Evolutionary conservation across 1,284 basidiomycete genomes (phyloP), one percentile per base, ranked within the genome.

Genomic region (Cystobasidiaceae sp.): DNA sequence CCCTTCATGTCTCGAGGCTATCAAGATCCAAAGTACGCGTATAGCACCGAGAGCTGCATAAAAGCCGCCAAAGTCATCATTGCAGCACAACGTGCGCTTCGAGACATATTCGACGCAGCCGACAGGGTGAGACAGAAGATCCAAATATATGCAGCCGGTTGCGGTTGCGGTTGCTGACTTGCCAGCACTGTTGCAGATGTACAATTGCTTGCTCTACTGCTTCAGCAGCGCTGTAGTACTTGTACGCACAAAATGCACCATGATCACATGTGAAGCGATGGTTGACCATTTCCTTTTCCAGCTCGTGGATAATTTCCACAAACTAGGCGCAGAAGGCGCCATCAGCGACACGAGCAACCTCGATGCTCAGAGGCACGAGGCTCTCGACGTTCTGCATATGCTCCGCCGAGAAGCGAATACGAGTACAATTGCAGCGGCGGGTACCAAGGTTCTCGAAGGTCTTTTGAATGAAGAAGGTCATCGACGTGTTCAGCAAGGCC

Each of bases 61-160:
- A 67, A 60, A 49, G 52, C 58, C 15, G 66, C 66, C 17, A 52
- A 55, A 23, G 66, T 59, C n/a, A 62, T 61, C 19, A 60, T 67
- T 30, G 66, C 66, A 25, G 51, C 57, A 30, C 66, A 67, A 43
- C 34, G 59, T 13, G 57, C 58, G n/a, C 39, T 67, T 15, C 19
- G 57, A 25, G 51, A 61, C 21, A 61, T 59, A 15, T 67, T 67
- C 45, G 66, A 62, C 41, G 58, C 50, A 32, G 66, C 66, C 17
- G 66, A 67, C 39, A 34, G 58, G 34, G 59, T 67, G 49, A 33
- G 56, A 27, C 46, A 49, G 5, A 17, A 28, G 17, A n/a, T n/a
- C n/a, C n/a, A n/a, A n/a, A n/a, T n/a, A n/a, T n/a, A n/a, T n/a
- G 11, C 11, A 9, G 9, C n/a, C 37, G 37, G 37, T n/a, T 39